Conservation (phyloP, 2,329 filamentous ascomycete genomes). For the Xylariales sp. region DNA sequence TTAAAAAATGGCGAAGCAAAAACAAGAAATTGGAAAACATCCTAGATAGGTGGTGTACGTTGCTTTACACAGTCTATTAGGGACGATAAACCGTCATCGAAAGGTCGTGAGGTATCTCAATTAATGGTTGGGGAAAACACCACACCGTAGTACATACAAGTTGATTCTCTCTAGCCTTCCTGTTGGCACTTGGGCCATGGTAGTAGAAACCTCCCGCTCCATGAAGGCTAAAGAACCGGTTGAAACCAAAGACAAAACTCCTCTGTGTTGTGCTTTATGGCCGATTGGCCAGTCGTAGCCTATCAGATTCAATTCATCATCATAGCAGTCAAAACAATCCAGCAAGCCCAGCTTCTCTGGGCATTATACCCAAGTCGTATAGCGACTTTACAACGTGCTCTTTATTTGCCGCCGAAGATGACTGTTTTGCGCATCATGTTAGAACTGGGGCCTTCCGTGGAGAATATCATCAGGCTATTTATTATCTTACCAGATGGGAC, state of each 20-base stretch:
- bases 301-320: conserved; percentile 50
- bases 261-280: conserved; percentile 34
- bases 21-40: not conserved
- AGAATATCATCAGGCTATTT: not conserved
- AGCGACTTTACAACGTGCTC: conserved; percentile 39
- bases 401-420: conserved; percentile 57
- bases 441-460: conserved; percentile 11
- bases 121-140: conserved; percentile 59
- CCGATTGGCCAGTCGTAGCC: conserved; percentile 40
- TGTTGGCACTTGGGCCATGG: conserved; percentile 32
- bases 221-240: conserved; percentile 48
- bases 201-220: conserved; percentile 45
- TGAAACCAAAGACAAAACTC: conserved; percentile 45
- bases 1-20: too few relatives aligned
- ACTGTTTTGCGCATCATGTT: conserved; percentile 48
- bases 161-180: conserved; percentile 45
- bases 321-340: conserved; percentile 51
- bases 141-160: conserved; percentile 60
- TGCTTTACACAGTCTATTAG: not conserved
- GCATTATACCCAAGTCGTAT: conserved; percentile 43
- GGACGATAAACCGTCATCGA: conserved; percentile 5
- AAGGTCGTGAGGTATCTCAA: conserved; percentile 53
- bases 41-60: not conserved
- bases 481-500: conserved; percentile 81
- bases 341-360: conserved; percentile 36